These are phyloP conservation scores for Crepidotus sp. DNA, from an alignment of 1,284 basidiomycete species.

Conservation along the genomic window DNA sequence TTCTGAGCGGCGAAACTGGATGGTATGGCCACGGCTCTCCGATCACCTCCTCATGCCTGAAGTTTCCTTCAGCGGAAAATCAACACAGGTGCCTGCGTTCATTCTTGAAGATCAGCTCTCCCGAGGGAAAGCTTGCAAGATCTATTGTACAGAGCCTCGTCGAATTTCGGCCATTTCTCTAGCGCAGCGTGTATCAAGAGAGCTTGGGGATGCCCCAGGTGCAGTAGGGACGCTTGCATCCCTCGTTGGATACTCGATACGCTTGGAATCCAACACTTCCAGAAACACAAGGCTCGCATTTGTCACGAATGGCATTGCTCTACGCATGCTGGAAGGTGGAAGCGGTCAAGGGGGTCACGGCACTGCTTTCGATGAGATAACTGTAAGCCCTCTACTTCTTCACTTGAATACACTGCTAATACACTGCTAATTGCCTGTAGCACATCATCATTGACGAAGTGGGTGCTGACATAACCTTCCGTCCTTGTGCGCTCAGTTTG, in stretches of 20 bases:
- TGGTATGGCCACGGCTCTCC: conserved; percentile 46
- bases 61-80: conserved; percentile 70
- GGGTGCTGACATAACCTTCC: conserved; percentile 11
- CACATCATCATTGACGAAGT: conserved; percentile 89
- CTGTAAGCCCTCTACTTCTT: conserved; percentile 41
- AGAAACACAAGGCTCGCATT: conserved; percentile 76
- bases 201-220: conserved; percentile 82
- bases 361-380: conserved; percentile 88
- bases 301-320: conserved; percentile 92
- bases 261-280: conserved; percentile 84
- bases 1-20: conserved; percentile 96
- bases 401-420: conserved; percentile 5
- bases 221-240: conserved; percentile 76
- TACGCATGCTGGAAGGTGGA: conserved; percentile 91
- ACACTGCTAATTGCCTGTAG: conserved; percentile 30
- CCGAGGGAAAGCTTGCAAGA: conserved; percentile 79
- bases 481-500: background rate
- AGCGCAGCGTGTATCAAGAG: conserved; percentile 91
- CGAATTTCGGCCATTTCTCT: conserved; percentile 97
- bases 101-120: conserved; percentile 88
- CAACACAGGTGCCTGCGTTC: conserved; percentile 93
- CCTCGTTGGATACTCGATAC: conserved; percentile 91
- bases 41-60: background rate
- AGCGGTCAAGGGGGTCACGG: conserved; percentile 56
- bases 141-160: conserved; percentile 94